These are phyloP conservation scores for Camelina neglecta DNA, from an alignment of 345 rosid genomes.

Conservation along the genomic window DNA sequence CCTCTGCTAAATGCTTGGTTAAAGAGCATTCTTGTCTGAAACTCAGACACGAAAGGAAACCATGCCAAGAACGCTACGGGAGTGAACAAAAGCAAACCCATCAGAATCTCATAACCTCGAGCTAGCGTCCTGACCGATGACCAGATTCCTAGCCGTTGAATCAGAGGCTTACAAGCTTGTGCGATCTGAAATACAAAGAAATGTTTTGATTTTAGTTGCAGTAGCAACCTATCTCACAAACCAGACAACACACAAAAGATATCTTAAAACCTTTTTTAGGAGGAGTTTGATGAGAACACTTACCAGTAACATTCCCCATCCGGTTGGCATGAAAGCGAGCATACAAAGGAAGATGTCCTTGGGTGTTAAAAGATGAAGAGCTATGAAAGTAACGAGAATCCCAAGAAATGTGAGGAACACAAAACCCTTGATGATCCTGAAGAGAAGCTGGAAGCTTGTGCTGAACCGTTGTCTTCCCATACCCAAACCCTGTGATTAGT, in stretches of 20 bases:
- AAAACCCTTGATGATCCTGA: slow-evolving; percentile 74
- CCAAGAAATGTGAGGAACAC: slow-evolving; percentile 65
- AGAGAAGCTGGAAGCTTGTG: slow-evolving; percentile 76
- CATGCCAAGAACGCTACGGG: slow-evolving; percentile 90
- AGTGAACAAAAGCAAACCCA: slow-evolving; percentile 80
- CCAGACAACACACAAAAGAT: slow-evolving; percentile 3
- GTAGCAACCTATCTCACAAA: slow-evolving; percentile 7
- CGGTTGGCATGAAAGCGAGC: slow-evolving; percentile 95
- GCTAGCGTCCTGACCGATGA: slow-evolving; percentile 70
- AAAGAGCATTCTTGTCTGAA: slow-evolving; percentile 89
- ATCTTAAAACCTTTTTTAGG: not conserved
- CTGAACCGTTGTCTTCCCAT: slow-evolving; percentile 70
- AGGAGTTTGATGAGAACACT: slow-evolving; percentile 33
- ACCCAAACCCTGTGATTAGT: slow-evolving; percentile 59
- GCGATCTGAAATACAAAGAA: slow-evolving; percentile 53
- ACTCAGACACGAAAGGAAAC: slow-evolving; percentile 91
- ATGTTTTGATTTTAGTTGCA: not conserved
- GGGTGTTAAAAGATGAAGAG: slow-evolving; percentile 68
- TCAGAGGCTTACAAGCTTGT: slow-evolving; percentile 77
- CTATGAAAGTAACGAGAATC: slow-evolving; percentile 58
- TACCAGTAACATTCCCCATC: slow-evolving; percentile 89
- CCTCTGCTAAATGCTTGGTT: slow-evolving; percentile 98
- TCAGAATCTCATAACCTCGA: slow-evolving; percentile 70
- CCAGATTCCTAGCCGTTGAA: slow-evolving; percentile 67
- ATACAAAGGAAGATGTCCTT: slow-evolving; percentile 70